Evolutionary conservation across 2,329 filamentous ascomycete genomes (phyloP).

Genomic region (Domatiomyces globalis): DNA sequence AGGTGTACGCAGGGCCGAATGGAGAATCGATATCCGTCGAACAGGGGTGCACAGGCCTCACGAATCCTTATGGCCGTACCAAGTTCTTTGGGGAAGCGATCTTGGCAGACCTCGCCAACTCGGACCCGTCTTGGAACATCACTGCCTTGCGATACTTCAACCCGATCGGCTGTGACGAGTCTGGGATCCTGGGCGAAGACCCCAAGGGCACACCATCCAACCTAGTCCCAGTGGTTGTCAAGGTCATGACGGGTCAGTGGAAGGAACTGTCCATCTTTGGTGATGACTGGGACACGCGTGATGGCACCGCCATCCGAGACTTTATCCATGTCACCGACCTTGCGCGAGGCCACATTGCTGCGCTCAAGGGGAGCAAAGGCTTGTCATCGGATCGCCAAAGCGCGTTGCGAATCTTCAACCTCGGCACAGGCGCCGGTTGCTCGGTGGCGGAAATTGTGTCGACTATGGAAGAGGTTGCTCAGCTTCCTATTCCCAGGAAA

Average conservation of each 20-base stretch:
- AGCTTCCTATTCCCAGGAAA: conserved; percentile 22
- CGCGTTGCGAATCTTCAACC: conserved; percentile 26
- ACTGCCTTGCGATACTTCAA: conserved; percentile 55
- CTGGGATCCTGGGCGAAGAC: conserved; percentile 50
- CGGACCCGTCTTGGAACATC: conserved; percentile 49
- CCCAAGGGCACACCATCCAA: conserved; percentile 49
- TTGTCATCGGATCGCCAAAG: conserved; percentile 20
- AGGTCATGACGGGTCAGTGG: conserved; percentile 44
- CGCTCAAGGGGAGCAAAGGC: conserved; percentile 18
- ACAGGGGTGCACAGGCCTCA: conserved; percentile 43
- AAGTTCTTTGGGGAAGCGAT: conserved; percentile 58
- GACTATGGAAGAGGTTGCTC: conserved; percentile 27
- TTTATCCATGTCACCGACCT: conserved; percentile 56
- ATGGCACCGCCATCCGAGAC: conserved; percentile 53
- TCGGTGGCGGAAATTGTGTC: conserved; percentile 27
- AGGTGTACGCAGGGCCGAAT: conserved; percentile 31
- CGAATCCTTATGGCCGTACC: conserved; percentile 51
- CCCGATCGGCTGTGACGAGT: conserved; percentile 51
- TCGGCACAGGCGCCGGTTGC: conserved; percentile 27
- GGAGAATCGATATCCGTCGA: conserved; percentile 30
- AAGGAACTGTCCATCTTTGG: conserved; percentile 47
- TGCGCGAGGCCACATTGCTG: conserved; percentile 48
- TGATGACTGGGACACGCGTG: conserved; percentile 49
- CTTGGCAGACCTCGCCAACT: conserved; percentile 45
- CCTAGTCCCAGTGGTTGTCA: conserved; percentile 49